Conservation (phyloP, 108 stramenopile genomes). For the Cylindrotheca closterium region DNA sequence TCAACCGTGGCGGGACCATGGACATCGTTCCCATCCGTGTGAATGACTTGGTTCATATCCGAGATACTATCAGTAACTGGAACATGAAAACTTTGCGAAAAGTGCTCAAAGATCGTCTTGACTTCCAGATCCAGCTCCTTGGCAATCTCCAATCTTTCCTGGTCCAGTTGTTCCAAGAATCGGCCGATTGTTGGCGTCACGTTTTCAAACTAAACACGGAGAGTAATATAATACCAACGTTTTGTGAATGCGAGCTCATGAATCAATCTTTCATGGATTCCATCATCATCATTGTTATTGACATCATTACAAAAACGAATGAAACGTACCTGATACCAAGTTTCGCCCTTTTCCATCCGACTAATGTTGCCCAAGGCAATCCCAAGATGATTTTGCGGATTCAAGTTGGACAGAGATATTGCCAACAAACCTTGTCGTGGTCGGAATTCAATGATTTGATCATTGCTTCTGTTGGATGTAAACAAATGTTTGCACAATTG, state of each 20-base stretch:
- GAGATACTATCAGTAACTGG: constrained; percentile 50
- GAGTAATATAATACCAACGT: no score
- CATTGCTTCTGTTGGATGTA: no score
- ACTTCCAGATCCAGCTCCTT: constrained; percentile 44
- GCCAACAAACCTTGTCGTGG: constrained; percentile 55
- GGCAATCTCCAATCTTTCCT: constrained; percentile 62
- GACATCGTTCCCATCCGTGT: constrained; percentile 58
- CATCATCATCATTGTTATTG: no score
- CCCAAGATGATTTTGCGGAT: constrained; percentile 69
- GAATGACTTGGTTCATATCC: constrained; percentile 72
- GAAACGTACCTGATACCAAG: constrained; percentile 51
- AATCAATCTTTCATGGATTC: no score
- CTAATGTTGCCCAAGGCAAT: constrained; percentile 67
- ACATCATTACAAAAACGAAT: not conserved
- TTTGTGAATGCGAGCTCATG: no score
- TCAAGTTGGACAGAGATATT: constrained; percentile 65
- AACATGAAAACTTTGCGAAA: constrained; percentile 61
- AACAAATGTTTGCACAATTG: constrained; percentile 44
- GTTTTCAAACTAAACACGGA: constrained; percentile 27
- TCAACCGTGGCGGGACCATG: constrained; percentile 49
- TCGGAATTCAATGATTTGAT: constrained; percentile 37
- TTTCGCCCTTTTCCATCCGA: constrained; percentile 67
- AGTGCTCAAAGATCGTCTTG: constrained; percentile 62
- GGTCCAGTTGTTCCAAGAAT: constrained; percentile 58
- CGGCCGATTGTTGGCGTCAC: constrained; percentile 61